These are phyloP conservation scores for Malassezia restricta DNA, from an alignment of 1,284 basidiomycete species.

Conservation along the genomic window DNA sequence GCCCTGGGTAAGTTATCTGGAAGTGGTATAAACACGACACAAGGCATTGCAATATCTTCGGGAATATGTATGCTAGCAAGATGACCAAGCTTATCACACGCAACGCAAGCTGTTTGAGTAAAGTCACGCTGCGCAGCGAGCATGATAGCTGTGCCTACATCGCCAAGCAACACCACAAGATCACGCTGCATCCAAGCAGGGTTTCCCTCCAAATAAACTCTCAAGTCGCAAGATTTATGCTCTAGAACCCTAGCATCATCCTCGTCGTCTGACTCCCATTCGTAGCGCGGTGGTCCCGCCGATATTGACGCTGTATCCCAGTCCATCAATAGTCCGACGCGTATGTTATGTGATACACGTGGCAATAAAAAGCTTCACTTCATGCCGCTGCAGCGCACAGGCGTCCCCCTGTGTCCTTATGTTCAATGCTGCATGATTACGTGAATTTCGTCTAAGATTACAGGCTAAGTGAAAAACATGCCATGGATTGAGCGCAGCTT, in stretches of 20 bases:
- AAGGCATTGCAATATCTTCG: neutral
- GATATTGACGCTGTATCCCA: neutral
- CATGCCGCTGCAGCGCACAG: too few species aligned
- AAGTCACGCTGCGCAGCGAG: neutral
- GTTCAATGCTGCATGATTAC: neutral
- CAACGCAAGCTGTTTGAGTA: neutral
- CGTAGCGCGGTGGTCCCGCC: slow-evolving; percentile 11
- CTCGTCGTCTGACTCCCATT: slow-evolving; percentile 14
- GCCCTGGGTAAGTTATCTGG: neutral
- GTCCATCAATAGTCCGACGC: slow-evolving; percentile 1
- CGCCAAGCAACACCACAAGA: neutral
- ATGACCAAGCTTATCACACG: neutral
- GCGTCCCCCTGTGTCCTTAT: too few species aligned
- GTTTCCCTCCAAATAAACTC: neutral
- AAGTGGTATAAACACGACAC: neutral
- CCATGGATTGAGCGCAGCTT: neutral
- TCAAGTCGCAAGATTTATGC: neutral
- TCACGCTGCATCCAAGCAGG: neutral
- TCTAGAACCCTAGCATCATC: neutral
- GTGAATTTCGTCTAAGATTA: neutral
- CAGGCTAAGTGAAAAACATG: neutral
- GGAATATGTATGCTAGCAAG: neutral
- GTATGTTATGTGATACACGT: too few species aligned
- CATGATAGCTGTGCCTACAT: neutral
- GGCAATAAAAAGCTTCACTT: too few species aligned